Evolutionary conservation across 176 grass and related monocot genomes (phyloP), one percentile per base, ranked within the genome.

Genomic region (Hyparrhenia diplandra): DNA sequence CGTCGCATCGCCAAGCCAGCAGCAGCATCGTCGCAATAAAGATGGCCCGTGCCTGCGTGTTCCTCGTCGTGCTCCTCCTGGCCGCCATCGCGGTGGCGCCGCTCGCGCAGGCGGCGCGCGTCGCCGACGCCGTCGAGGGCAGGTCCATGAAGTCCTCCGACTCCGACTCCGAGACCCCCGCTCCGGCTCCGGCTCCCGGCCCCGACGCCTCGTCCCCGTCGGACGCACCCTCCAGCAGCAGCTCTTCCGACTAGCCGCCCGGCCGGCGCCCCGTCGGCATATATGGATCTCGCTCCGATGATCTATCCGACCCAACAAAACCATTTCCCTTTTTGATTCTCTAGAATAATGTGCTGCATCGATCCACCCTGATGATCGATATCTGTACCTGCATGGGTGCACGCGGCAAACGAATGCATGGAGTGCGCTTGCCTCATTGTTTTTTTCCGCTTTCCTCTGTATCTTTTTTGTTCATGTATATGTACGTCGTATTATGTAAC

Each of bases 51-150:
- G 36, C 58, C 34, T 58, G 54, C 3, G 4, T 45, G 34, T 23
- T 39, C 75, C 55, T 77, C 58, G 24, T 24, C 58, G 75, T 45
- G n/a, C 75, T 77, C 75, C 57, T 77, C 36, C 58, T 77, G 23
- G 75, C 16, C 35, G 58, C 75, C 57, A n/a, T 62, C 74, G 21
- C 9, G 24, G 74, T 77, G 57, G 74, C 74, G n/a, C 36, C 75
- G 14, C 0, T 21, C 24, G 58, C 57, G 13, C 13, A 2, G 2
- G 14, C 25, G 13, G 52, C 49, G 13, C 49, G 73, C 12, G 20
- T 23, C 12, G 37, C 37, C 37, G 49, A 31, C 31, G 30, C 4
- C 71, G 2, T 12, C 0, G 73, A 75, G 73, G 49, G 31, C 2
- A 55, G 31, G 52, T 75, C 51, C 52, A 20, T 37, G 31, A 1